Evolutionary conservation across 805 yeast genomes (phyloP).

Genomic region (Barnettozyma vustinii): DNA sequence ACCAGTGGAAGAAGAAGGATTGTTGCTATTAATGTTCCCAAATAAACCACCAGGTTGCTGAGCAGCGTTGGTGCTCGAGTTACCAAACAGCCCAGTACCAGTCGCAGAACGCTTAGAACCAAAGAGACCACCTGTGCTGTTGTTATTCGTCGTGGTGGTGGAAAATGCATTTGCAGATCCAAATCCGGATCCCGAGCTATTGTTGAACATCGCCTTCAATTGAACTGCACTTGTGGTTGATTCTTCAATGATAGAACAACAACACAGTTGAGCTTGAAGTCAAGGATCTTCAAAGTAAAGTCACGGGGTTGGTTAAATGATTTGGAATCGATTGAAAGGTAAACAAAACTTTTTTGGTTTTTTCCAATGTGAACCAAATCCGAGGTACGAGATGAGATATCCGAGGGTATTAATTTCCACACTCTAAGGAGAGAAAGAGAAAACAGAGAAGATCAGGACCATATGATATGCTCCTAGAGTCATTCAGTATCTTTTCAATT

Average conservation of each 20-base stretch:
- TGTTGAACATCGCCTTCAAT: neutral
- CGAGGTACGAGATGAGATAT: neutral
- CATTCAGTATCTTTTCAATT: too few species aligned
- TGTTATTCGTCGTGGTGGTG: slow-evolving; percentile 5
- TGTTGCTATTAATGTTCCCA: slow-evolving; percentile 8
- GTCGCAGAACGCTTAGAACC: slow-evolving; percentile 9
- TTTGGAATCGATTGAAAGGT: neutral
- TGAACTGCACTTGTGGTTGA: neutral
- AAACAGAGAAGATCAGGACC: neutral
- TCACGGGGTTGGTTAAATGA: neutral
- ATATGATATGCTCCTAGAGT: too few species aligned
- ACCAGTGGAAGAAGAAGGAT: slow-evolving; percentile 20
- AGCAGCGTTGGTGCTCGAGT: slow-evolving; percentile 13
- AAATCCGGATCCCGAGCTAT: slow-evolving; percentile 6
- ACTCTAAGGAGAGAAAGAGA: neutral
- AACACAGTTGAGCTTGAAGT: neutral
- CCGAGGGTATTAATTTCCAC: too few species aligned
- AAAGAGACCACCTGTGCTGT: slow-evolving; percentile 10
- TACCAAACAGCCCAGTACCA: slow-evolving; percentile 14
- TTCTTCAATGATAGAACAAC: neutral
- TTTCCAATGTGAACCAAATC: neutral
- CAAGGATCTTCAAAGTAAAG: neutral
- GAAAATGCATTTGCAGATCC: slow-evolving; percentile 10
- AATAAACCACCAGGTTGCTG: slow-evolving; percentile 8
- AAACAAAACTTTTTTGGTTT: slow-evolving; percentile 2